These are phyloP conservation scores for Wickerhamiella parazyma DNA, from an alignment of 805 yeast genomes.

Conservation along the genomic window DNA sequence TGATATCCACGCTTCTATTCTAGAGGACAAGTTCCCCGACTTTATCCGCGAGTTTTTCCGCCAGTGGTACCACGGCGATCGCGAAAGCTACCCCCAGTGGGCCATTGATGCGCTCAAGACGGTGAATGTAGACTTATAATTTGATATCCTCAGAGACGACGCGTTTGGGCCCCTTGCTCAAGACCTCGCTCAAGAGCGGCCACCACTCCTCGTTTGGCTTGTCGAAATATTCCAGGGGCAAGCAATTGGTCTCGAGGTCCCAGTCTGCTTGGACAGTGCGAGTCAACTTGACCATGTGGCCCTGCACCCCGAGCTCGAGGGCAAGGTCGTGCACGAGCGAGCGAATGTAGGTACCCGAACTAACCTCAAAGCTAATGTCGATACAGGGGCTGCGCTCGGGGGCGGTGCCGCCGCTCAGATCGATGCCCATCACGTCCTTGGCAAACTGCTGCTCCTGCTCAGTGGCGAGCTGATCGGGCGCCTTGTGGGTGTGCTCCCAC, in stretches of 20 bases:
- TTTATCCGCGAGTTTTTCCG: conserved; percentile 28
- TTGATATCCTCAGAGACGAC: not conserved
- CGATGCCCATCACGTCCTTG: conserved; percentile 30
- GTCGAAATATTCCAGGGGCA: conserved; percentile 47
- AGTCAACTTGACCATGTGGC: conserved; percentile 75
- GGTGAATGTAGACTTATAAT: conserved; percentile 25
- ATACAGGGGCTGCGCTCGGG: conserved; percentile 30
- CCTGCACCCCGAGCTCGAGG: conserved; percentile 60
- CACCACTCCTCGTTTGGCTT: conserved; percentile 53
- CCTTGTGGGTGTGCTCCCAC: conserved; percentile 36
- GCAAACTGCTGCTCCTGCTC: conserved; percentile 29
- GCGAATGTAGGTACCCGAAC: conserved; percentile 92
- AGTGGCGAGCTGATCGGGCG: conserved; percentile 24
- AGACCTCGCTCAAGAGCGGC: conserved; percentile 25
- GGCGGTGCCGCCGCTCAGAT: conserved; percentile 1
- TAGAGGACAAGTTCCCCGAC: conserved; percentile 27
- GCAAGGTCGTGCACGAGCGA: conserved; percentile 84
- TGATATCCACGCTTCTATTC: conserved; percentile 28
- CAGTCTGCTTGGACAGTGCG: conserved; percentile 73
- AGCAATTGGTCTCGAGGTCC: conserved; percentile 56
- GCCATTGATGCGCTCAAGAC: conserved; percentile 29
- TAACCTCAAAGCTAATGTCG: conserved; percentile 64
- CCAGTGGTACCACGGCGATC: conserved; percentile 25
- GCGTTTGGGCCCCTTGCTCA: conserved; percentile 25
- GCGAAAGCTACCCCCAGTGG: conserved; percentile 29